Evolutionary conservation across 352 stramenopile genomes (phyloP), one percentile per base, ranked within the genome.

Genomic region (Elongisporangium undulatum): DNA sequence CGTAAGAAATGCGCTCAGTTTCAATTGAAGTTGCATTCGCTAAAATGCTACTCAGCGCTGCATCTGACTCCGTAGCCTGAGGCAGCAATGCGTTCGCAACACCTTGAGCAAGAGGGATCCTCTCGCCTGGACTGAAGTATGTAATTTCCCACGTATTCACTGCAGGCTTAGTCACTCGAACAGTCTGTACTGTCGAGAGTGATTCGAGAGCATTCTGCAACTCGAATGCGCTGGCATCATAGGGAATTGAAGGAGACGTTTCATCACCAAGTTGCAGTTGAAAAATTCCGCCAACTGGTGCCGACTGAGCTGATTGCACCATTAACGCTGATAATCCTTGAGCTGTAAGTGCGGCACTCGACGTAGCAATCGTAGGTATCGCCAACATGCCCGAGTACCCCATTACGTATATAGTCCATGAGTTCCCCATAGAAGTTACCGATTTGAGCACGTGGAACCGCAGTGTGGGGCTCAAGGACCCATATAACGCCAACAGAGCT

Each of bases 121-220:
- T 65, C 5, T 64, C 56, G 0, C 55, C 52, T 2, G 70, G 67
- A n/a, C 64, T 67, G 34, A 80, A 64, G 55, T 82, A 85, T 55
- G 72, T 75, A 53, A 85, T 59, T 1, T 78, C 51, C 69, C 70
- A 85, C 9, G 59, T 55, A 5, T 51, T 57, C 3, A 49, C 26
- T 2, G 56, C 61, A 3, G 48, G 2, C 3, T 29, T 41, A 4
- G 50, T 53, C 0, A 79, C 72, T 19, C 60, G 49, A 1, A 74
- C 75, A 9, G 63, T 50, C 6, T 74, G 53, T 8, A 79, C 49
- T 2, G 53, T 56, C 0, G 26, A 10, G 17, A 82, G 63, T 3
- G 59, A 54, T 52, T 85, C 75, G 4, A 85, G 59, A 7, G 69
- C 69, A 10, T 68, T 51, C 41, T 82, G 75, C 0, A 85, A 2